Base-by-base conservation (phyloP, 768 basidiomycete genomes). In the Kwoniella newhampshirensis region DNA sequence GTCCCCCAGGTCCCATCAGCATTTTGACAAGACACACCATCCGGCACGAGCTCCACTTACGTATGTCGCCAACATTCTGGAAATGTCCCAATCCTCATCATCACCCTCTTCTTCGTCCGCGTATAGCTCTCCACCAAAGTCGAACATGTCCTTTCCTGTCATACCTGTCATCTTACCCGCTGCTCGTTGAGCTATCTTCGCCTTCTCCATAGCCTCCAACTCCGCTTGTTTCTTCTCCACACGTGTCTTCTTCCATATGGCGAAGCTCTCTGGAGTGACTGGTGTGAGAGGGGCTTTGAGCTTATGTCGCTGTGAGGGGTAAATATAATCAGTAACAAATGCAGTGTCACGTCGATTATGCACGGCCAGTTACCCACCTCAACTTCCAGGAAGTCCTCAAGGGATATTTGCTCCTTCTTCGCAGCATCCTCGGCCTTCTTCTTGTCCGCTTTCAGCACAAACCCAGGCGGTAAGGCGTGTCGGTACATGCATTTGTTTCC, bases 381-480 rank as follows among this genome's bases (percentile, higher is more conserved):
- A 47, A 91, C 90, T 79, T 99, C 96, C 54, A 99, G 75, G 80
- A 99, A 99, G 65, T 98, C 96, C 74, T 98, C 96, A 36, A 99
- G 66, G 64, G 89, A 91, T 73, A 99, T 98, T 47, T 81, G 80
- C 4, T 88, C 86, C 77, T 91, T 93, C 67, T 78, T 78, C 23
- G 88, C 90, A 2, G 89, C 91, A 13, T 93, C 93, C 51, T 91
- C 92, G 36, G 84, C 79, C 3, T 90, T 90, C 78, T 97, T 97
- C 79, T 81, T 86, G 78, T 98, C 91, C 2, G 90, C 89, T 76
- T 88, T 96, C 66, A 98, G 84, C 21, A 96, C 87, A 76, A 96
- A 98, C 3, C 94, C 94, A 30, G 94, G 90, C 8, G 94, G 94
- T 12, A 98, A 81, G 0, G 94, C 94, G 73, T 98, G 94, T 54